These are phyloP conservation scores for Clitoria ternatea DNA, from an alignment of 306 rosid species.

Conservation along the genomic window DNA sequence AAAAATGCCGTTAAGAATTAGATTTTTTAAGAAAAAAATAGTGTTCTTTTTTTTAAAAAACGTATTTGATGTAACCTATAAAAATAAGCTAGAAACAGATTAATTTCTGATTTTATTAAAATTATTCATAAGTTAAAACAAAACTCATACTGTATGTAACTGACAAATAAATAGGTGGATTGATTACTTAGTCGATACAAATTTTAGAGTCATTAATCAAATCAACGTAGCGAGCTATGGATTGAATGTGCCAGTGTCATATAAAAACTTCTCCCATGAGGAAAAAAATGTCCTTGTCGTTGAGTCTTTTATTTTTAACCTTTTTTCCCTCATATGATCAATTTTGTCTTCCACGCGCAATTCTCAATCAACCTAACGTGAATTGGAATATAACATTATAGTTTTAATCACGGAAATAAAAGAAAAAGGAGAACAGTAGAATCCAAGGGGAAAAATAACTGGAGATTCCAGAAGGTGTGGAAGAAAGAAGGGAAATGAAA, in stretches of 20 bases:
- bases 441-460: neutral
- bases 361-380: constrained; percentile 1
- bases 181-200: neutral
- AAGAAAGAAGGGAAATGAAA: neutral
- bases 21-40: too few species aligned
- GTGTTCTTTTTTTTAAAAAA: too few species aligned
- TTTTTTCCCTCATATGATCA: too few species aligned
- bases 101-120: neutral
- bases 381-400: neutral
- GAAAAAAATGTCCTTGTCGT: neutral
- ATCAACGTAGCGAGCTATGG: constrained; percentile 9
- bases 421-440: neutral
- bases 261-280: too few species aligned
- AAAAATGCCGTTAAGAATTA: too few species aligned
- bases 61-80: too few species aligned
- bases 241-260: neutral
- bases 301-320: neutral
- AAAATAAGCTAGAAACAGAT: too few species aligned
- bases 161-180: neutral
- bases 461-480: constrained; percentile 18
- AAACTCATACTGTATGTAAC: neutral
- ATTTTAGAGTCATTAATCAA: constrained; percentile 12
- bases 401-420: neutral
- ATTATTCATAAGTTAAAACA: neutral
- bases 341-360: constrained; percentile 8